A percentile compares a stretch with the other conserved stretches of the same genome.
Conservation (phyloP, 2,329 filamentous ascomycete genomes). For the Hypoxylon sp. region DNA sequence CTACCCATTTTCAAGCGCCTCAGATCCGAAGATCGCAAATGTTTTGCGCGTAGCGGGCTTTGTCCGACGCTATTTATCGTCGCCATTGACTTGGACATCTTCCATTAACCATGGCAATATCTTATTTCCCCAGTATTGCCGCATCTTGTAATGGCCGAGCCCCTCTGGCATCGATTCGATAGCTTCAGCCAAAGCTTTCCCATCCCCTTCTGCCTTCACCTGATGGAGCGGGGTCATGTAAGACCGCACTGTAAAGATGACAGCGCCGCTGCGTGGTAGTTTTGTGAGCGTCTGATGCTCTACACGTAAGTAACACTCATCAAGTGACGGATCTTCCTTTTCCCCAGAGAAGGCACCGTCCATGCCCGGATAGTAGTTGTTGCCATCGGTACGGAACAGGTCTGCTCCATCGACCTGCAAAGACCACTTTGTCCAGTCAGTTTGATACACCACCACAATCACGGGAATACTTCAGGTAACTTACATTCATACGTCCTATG, state of each 20-base stretch:
- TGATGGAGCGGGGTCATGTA: conserved; percentile 35
- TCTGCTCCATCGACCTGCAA: conserved; percentile 33
- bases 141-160: conserved; percentile 35
- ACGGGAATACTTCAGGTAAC: neutral
- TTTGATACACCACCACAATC: neutral
- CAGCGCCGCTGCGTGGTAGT: conserved; percentile 20
- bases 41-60: no score
- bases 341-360: conserved; percentile 11
- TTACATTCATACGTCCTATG: conserved; percentile 35
- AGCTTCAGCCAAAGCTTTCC: conserved; percentile 23
- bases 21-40: no score
- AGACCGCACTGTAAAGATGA: conserved; percentile 32
- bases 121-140: conserved; percentile 31
- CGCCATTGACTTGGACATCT: neutral
- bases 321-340: conserved; percentile 23
- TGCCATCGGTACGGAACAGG: conserved; percentile 34
- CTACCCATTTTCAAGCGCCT: no score
- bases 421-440: conserved; percentile 24
- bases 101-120: conserved; percentile 29
- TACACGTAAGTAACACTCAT: conserved; percentile 30
- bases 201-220: conserved; percentile 31
- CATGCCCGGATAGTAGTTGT: conserved; percentile 33
- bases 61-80: neutral
- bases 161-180: conserved; percentile 37
- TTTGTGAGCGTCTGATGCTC: conserved; percentile 35